Evolutionary conservation across 371 early-diverging fungal genomes (phyloP).

Genomic region (Dichotomocladium elegans): DNA sequence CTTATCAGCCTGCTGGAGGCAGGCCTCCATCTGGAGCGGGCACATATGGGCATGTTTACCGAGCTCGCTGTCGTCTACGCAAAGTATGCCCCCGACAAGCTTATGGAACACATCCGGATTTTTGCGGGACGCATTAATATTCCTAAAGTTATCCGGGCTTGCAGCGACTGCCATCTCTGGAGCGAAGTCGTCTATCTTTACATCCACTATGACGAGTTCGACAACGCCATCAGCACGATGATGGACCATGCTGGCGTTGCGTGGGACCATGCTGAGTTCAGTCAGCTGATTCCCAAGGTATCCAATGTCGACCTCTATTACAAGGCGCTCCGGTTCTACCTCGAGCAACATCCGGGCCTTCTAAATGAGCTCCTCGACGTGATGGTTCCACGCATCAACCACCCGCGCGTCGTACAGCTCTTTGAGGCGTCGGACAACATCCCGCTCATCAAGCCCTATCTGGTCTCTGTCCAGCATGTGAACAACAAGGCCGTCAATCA

Average conservation of each 20-base stretch:
- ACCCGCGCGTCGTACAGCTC: conserved; percentile 93
- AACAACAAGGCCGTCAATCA: conserved; percentile 92
- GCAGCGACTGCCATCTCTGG: conserved; percentile 93
- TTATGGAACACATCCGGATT: conserved; percentile 95
- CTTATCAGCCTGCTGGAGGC: conserved; percentile 86
- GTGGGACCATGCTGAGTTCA: conserved; percentile 94
- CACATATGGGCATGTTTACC: conserved; percentile 99
- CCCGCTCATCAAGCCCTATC: conserved; percentile 91
- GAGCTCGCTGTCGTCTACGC: conserved; percentile 94
- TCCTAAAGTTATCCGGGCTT: conserved; percentile 95
- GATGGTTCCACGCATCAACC: conserved; percentile 89
- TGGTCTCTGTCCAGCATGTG: conserved; percentile 84
- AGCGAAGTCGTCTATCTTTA: conserved; percentile 94
- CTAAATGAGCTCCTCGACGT: conserved; percentile 88
- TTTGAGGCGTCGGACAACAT: conserved; percentile 95
- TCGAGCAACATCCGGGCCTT: conserved; percentile 90
- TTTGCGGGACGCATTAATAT: conserved; percentile 97
- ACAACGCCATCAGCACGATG: conserved; percentile 93
- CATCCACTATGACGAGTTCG: conserved; percentile 96
- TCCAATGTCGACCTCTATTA: conserved; percentile 95
- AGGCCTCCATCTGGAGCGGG: conserved; percentile 93
- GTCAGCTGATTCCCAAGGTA: conserved; percentile 94
- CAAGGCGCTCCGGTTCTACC: conserved; percentile 94
- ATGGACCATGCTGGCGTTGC: conserved; percentile 90
- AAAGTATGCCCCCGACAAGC: conserved; percentile 87